phyloP scores from a whole-genome alignment of 768 basidiomycete genomes.

The Neoboletus brunneissimus region DNA sequence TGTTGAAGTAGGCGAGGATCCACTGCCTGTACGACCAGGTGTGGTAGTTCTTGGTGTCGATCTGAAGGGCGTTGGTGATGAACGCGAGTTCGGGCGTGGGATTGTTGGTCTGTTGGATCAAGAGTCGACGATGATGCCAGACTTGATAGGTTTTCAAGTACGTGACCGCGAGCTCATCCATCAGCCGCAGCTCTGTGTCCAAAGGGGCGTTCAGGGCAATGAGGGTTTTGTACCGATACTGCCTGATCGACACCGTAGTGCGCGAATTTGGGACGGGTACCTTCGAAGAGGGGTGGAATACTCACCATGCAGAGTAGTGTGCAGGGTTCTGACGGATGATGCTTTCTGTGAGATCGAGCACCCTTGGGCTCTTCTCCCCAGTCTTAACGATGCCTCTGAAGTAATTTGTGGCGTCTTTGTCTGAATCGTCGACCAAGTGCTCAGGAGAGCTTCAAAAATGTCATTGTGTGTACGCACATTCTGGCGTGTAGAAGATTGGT shows the following conservation, averaged over 20 bases:
- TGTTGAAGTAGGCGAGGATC: slow-evolving; percentile 82
- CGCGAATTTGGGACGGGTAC: neutral
- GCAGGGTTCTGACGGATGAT: slow-evolving; percentile 92
- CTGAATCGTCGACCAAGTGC: slow-evolving; percentile 39
- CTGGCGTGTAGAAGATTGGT: slow-evolving; percentile 85
- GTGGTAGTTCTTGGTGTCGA: slow-evolving; percentile 96
- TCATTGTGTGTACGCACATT: slow-evolving; percentile 59
- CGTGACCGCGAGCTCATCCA: slow-evolving; percentile 82
- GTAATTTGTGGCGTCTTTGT: slow-evolving; percentile 90
- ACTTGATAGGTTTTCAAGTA: slow-evolving; percentile 97
- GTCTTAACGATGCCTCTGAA: slow-evolving; percentile 80
- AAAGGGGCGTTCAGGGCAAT: slow-evolving; percentile 64
- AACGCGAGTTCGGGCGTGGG: slow-evolving; percentile 75
- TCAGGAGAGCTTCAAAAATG: slow-evolving; percentile 3
- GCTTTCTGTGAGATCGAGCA: slow-evolving; percentile 81
- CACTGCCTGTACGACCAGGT: slow-evolving; percentile 99
- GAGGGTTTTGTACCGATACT: slow-evolving; percentile 90
- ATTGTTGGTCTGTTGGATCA: slow-evolving; percentile 55
- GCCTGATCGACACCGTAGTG: slow-evolving; percentile 50
- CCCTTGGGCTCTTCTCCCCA: slow-evolving; percentile 77
- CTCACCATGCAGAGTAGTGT: slow-evolving; percentile 95
- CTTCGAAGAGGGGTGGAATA: neutral
- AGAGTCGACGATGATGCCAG: slow-evolving; percentile 88
- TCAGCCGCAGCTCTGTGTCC: slow-evolving; percentile 73
- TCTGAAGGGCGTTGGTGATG: slow-evolving; percentile 65